phyloP scores from a whole-genome alignment of 129 eudicot species.

The sunflower (Helianthus annuus) region DNA sequence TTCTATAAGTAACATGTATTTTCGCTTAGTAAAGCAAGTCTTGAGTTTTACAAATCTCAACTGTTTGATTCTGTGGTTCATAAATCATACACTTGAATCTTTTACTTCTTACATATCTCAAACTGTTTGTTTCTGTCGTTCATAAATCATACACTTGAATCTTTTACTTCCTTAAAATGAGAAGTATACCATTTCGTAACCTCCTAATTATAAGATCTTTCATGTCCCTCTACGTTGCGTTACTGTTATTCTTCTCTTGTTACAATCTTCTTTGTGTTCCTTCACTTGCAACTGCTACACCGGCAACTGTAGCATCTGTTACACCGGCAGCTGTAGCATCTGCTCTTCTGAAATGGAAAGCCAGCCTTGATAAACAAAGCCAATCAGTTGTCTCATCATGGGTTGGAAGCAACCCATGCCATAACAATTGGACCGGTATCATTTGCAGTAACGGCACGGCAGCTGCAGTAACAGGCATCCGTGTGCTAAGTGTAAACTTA shows the following conservation, averaged over 20 bases:
- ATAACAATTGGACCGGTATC: slow-evolving; percentile 33
- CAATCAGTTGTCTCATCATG: slow-evolving; percentile 24
- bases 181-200: too few relatives aligned
- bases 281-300: neutral
- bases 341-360: slow-evolving; percentile 35
- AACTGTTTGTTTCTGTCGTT: too few relatives aligned
- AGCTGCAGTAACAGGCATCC: slow-evolving; percentile 14
- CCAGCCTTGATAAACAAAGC: slow-evolving; percentile 23
- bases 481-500: neutral
- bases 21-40: too few relatives aligned
- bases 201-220: neutral
- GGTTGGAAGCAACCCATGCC: slow-evolving; percentile 34
- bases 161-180: too few relatives aligned
- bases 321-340: slow-evolving; percentile 6
- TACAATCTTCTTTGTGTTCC: neutral
- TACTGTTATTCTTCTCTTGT: neutral
- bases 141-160: too few relatives aligned
- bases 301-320: slow-evolving; percentile 3
- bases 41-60: too few relatives aligned
- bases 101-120: too few relatives aligned
- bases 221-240: neutral
- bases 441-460: slow-evolving; percentile 11
- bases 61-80: too few relatives aligned
- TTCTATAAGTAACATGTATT: too few relatives aligned
- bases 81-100: too few relatives aligned